These are phyloP conservation scores for Jatropha multifida DNA, from an alignment of 441 rosid genomes.

Conservation along the genomic window DNA sequence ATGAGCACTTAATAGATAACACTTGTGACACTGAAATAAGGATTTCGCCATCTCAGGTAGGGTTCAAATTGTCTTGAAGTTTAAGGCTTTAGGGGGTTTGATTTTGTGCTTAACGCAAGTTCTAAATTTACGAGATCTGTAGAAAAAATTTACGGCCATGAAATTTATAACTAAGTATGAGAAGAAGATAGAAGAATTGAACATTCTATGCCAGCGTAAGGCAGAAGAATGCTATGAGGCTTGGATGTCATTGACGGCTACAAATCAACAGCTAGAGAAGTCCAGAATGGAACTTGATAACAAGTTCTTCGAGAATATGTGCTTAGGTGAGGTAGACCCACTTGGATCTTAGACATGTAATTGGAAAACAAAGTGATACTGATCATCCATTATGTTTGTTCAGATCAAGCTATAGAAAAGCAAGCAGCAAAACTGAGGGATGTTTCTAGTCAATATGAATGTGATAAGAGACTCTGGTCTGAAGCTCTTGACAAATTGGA, in stretches of 20 bases:
- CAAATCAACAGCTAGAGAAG: constrained; percentile 72
- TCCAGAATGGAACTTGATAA: constrained; percentile 76
- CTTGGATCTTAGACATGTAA: constrained; percentile 2
- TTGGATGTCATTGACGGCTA: constrained; percentile 80
- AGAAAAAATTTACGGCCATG: constrained; percentile 59
- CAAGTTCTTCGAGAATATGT: constrained; percentile 50
- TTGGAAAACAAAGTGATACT: background rate
- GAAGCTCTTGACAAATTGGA: constrained; percentile 42
- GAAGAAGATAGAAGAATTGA: constrained; percentile 72
- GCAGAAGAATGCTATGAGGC: constrained; percentile 85
- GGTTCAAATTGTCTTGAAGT: constrained; percentile 10
- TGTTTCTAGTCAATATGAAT: constrained; percentile 48
- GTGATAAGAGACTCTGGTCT: constrained; percentile 48
- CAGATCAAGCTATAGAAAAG: constrained; percentile 53
- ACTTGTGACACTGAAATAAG: constrained; percentile 61
- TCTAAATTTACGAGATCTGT: constrained; percentile 24
- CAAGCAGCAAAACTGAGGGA: constrained; percentile 52
- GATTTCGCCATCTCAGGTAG: constrained; percentile 60
- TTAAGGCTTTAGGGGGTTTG: background rate
- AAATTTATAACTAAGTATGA: constrained; percentile 68
- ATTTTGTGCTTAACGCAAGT: constrained; percentile 13
- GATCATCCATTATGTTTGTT: constrained; percentile 1
- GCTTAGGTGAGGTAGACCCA: constrained; percentile 48
- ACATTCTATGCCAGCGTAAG: constrained; percentile 53
- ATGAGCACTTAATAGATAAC: constrained; percentile 53